These are phyloP conservation scores for Blastocystis sp. DNA, from an alignment of 352 stramenopile species.

Conservation along the genomic window DNA sequence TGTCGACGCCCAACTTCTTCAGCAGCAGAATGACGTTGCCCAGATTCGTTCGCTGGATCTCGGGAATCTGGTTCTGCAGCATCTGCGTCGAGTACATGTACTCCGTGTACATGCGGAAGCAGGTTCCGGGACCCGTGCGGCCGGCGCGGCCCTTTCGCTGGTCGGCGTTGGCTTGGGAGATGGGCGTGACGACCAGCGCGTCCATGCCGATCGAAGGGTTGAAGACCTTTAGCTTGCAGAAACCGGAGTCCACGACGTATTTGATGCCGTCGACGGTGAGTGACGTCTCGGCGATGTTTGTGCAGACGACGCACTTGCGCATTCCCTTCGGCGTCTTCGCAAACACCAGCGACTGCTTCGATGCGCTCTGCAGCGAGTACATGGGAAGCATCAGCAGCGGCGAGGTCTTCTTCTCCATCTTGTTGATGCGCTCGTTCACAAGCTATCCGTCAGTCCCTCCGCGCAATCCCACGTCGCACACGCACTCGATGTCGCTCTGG, in stretches of 20 bases:
- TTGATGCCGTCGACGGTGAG: conserved; percentile 89
- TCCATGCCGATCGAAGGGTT: conserved; percentile 98
- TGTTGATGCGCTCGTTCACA: conserved; percentile 48
- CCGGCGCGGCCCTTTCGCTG: conserved; percentile 84
- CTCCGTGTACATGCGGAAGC: conserved; percentile 76
- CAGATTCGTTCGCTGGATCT: conserved; percentile 94
- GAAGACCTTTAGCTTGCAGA: conserved; percentile 97
- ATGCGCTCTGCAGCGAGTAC: conserved; percentile 91
- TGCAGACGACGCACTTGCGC: conserved; percentile 90
- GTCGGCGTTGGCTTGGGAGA: conserved; percentile 91
- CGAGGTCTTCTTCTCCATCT: conserved; percentile 70
- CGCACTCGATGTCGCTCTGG: conserved; percentile 94
- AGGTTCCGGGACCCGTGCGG: conserved; percentile 70
- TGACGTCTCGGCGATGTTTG: conserved; percentile 91
- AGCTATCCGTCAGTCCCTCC: conserved; percentile 58
- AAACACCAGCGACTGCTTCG: conserved; percentile 74
- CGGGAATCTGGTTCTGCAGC: conserved; percentile 87
- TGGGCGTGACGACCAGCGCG: conserved; percentile 80
- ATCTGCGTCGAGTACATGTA: conserved; percentile 88
- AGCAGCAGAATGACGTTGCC: conserved; percentile 90
- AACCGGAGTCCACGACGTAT: conserved; percentile 92
- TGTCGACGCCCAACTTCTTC: conserved; percentile 88
- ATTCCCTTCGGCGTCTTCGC: conserved; percentile 60
- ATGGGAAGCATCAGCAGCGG: conserved; percentile 93
- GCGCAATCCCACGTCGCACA: conserved; percentile 77